Conservation (phyloP, 495 filamentous ascomycete species). For the Penicillium paradoxum region DNA sequence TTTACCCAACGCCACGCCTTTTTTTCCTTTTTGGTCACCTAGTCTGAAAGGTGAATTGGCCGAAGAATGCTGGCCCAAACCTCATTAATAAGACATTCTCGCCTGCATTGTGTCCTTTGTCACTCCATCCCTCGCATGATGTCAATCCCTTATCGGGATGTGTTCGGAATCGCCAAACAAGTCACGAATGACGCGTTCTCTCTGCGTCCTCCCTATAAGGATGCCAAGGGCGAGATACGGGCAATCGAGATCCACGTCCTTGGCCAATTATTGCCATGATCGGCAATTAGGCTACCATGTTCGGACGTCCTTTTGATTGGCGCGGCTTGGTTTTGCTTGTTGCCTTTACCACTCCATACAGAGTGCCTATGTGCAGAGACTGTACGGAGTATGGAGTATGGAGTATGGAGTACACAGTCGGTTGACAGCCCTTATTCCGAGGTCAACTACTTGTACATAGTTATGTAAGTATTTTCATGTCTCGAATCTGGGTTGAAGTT, state of each 20-base stretch:
- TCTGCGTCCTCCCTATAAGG: conserved; percentile 9
- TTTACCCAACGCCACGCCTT: conserved; percentile 3
- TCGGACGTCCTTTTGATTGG: background rate
- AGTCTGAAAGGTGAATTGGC: background rate
- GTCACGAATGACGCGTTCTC: conserved; percentile 17
- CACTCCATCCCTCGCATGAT: conserved; percentile 6
- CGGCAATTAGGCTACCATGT: conserved; percentile 1
- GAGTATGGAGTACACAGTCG: too few relatives aligned
- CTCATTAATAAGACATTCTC: background rate
- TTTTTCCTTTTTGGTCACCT: background rate
- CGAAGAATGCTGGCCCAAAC: conserved; percentile 1
- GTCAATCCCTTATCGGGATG: background rate
- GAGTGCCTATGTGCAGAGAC: too few relatives aligned
- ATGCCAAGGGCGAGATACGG: conserved; percentile 7
- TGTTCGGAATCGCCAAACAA: too few relatives aligned
- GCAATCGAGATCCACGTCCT: conserved; percentile 1
- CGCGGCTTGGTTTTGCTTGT: conserved; percentile 1
- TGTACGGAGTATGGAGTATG: too few relatives aligned
- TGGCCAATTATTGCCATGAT: conserved; percentile 11
- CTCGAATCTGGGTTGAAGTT: too few relatives aligned
- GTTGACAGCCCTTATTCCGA: too few relatives aligned
- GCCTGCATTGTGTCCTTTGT: background rate
- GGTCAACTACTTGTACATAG: too few relatives aligned
- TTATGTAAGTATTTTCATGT: too few relatives aligned
- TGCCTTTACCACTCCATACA: too few relatives aligned